Conservation (phyloP, 768 basidiomycete genomes). For the Mycena crocata region DNA sequence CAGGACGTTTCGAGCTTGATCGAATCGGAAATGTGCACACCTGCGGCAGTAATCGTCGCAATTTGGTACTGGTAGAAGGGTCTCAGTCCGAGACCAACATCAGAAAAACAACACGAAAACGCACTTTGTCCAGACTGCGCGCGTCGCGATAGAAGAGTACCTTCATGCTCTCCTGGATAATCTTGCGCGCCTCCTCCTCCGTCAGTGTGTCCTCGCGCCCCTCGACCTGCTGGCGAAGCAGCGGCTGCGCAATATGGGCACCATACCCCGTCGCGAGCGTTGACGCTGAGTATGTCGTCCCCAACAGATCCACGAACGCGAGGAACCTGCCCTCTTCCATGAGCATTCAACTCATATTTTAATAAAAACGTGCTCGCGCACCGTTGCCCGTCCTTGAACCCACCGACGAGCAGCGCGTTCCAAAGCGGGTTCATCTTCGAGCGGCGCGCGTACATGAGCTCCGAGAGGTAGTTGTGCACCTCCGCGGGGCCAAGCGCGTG, state of each 20-base stretch:
- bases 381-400: conserved; percentile 87
- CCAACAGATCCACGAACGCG: conserved; percentile 93
- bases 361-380: conserved; percentile 45
- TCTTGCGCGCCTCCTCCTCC: conserved; percentile 80
- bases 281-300: conserved; percentile 94
- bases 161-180: conserved; percentile 88
- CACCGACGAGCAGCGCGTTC: conserved; percentile 95
- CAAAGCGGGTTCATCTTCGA: conserved; percentile 94
- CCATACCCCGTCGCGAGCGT: conserved; percentile 97
- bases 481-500: conserved; percentile 88
- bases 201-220: conserved; percentile 79
- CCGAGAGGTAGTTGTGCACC: conserved; percentile 92
- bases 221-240: conserved; percentile 92
- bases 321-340: conserved; percentile 75
- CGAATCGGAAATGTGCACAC: conserved; percentile 84
- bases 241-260: conserved; percentile 90
- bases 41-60: conserved; percentile 83
- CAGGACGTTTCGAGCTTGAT: conserved; percentile 82
- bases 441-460: conserved; percentile 90
- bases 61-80: conserved; percentile 89
- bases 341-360: neutral
- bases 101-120: conserved; percentile 31
- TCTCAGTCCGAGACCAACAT: neutral
- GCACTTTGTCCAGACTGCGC: conserved; percentile 92
- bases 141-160: conserved; percentile 98